Evolutionary conservation across 2,329 filamentous ascomycete species (phyloP).

Genomic region (Capronia coronata): DNA sequence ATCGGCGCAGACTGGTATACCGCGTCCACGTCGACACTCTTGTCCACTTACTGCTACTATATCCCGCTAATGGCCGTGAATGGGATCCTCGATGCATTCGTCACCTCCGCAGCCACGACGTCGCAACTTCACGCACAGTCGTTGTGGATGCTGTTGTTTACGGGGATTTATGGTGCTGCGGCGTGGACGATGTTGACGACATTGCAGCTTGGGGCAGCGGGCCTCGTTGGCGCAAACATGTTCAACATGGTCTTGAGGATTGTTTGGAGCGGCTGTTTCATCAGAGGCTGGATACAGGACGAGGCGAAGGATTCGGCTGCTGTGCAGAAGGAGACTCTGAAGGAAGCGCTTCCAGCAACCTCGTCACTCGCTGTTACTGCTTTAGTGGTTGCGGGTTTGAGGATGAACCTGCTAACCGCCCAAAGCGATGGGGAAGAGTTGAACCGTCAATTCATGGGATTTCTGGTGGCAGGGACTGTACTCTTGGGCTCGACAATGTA

Average conservation of each 20-base stretch:
- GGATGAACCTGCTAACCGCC: background rate
- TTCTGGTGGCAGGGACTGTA: conserved; percentile 5
- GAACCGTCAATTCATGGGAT: conserved; percentile 5
- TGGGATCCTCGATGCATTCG: conserved; percentile 85
- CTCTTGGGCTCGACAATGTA: conserved; percentile 21
- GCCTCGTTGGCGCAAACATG: conserved; percentile 77
- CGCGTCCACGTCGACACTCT: conserved; percentile 64
- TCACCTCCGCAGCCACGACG: conserved; percentile 74
- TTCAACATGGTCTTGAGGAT: conserved; percentile 87
- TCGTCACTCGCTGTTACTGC: conserved; percentile 6
- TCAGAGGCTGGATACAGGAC: conserved; percentile 38
- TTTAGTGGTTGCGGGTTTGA: conserved; percentile 5
- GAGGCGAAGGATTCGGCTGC: background rate
- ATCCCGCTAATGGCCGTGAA: conserved; percentile 89
- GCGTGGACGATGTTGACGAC: conserved; percentile 56
- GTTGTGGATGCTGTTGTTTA: conserved; percentile 77
- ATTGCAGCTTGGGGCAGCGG: conserved; percentile 63
- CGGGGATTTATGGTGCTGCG: conserved; percentile 63
- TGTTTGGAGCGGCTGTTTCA: conserved; percentile 69
- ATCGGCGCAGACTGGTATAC: conserved; percentile 71
- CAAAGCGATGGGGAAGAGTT: background rate
- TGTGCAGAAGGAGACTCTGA: background rate
- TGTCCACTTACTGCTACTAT: conserved; percentile 83
- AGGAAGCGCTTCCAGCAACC: conserved; percentile 2
- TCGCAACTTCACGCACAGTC: conserved; percentile 70